A percentile compares a stretch with the other conserved stretches of the same genome.
These are phyloP conservation scores for Fusarium sp. DNA, from an alignment of 2,329 filamentous ascomycete species.

Conservation along the genomic window DNA sequence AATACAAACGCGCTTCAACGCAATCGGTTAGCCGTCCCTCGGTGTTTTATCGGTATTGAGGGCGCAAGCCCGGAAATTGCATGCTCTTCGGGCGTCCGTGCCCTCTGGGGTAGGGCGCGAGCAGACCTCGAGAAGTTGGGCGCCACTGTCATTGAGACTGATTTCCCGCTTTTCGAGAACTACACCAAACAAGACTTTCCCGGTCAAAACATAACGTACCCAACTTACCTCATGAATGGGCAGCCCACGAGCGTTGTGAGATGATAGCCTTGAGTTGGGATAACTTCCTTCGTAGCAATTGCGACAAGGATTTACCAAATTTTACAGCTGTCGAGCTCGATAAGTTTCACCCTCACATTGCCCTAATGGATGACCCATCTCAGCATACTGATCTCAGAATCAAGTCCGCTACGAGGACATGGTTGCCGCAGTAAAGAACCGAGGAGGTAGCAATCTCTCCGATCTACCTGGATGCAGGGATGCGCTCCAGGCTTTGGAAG, in stretches of 20 bases:
- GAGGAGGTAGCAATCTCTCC: not conserved
- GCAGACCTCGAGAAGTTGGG: not conserved
- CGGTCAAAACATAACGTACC: constrained; percentile 2
- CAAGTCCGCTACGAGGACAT: constrained; percentile 13
- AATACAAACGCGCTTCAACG: not conserved
- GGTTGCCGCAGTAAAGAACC: not conserved
- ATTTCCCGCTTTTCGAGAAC: not conserved
- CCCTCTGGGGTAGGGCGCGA: not conserved
- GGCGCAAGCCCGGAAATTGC: not conserved
- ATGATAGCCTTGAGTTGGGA: constrained; percentile 13
- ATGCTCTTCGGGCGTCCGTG: not conserved
- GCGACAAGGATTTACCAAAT: not conserved
- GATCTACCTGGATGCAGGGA: not conserved
- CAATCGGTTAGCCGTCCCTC: not conserved
- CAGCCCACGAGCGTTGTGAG: not conserved
- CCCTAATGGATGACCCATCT: constrained; percentile 3
- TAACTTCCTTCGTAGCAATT: not conserved
- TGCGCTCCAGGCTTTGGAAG: not conserved
- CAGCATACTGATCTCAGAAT: constrained; percentile 3
- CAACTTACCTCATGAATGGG: not conserved
- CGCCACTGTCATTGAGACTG: not conserved
- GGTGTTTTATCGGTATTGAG: not conserved
- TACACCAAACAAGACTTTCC: not conserved
- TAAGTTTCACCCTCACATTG: constrained; percentile 3
- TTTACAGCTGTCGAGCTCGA: not conserved